These are phyloP conservation scores for Globisporangium recalcitrans DNA, from an alignment of 352 stramenopile species.

Conservation along the genomic window DNA sequence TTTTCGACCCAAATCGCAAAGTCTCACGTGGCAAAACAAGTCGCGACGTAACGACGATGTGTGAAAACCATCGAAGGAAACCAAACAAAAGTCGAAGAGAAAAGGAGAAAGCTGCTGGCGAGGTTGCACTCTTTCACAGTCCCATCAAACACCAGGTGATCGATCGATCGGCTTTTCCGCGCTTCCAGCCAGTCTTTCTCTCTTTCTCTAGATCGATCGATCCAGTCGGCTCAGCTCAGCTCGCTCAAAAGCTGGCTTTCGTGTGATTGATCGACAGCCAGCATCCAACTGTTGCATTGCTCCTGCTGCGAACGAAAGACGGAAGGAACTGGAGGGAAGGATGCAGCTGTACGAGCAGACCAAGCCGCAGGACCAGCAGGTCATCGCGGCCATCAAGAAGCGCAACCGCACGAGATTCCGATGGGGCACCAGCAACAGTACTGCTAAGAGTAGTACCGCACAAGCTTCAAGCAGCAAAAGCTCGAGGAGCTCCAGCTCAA, in stretches of 20 bases:
- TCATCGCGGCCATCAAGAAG: conserved; percentile 12
- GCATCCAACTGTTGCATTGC: background rate
- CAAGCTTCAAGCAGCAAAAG: background rate
- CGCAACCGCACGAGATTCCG: conserved; percentile 15
- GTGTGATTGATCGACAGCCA: background rate
- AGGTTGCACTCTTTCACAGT: no score
- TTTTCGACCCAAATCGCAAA: background rate
- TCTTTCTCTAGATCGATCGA: no score
- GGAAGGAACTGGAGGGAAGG: background rate
- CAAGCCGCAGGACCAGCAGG: conserved; percentile 16
- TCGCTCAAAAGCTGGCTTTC: background rate
- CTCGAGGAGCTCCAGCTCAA: background rate
- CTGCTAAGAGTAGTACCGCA: background rate
- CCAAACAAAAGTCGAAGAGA: background rate
- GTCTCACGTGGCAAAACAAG: no score
- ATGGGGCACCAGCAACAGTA: conserved; percentile 9
- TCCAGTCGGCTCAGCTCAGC: background rate
- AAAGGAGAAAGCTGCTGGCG: background rate
- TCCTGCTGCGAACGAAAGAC: background rate
- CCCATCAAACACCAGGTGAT: no score
- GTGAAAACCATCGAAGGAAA: background rate
- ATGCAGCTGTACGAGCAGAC: conserved; percentile 16
- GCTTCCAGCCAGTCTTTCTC: background rate
- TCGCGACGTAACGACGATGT: no score
- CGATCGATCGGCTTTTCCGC: background rate